Percentiles rank a stretch among this genome's conserved stretches.
Evolutionary conservation across 768 basidiomycete genomes (phyloP).

Genomic region (Macrolepiota fuliginosa): DNA sequence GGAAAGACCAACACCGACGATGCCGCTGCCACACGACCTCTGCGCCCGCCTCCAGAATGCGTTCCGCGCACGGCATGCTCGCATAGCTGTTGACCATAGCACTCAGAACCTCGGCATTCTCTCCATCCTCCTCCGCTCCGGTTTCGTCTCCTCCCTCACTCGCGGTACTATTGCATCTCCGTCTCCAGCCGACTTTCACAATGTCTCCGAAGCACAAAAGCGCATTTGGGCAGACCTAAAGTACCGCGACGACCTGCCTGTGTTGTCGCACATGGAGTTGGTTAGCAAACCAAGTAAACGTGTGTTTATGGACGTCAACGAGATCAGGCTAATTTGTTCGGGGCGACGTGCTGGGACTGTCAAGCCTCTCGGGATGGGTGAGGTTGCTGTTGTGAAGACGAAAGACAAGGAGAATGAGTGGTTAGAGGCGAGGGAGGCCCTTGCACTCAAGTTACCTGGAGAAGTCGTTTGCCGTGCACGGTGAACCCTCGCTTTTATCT

Average conservation of each 20-base stretch:
- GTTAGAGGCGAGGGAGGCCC: conserved; percentile 91
- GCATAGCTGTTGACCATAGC: conserved; percentile 76
- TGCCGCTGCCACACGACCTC: conserved; percentile 77
- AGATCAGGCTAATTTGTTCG: conserved; percentile 76
- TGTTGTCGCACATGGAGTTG: conserved; percentile 75
- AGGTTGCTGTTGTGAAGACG: conserved; percentile 84
- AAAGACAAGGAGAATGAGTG: conserved; percentile 72
- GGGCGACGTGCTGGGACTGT: conserved; percentile 81
- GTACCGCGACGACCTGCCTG: conserved; percentile 87
- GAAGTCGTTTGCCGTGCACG: conserved; percentile 85
- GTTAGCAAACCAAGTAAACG: conserved; percentile 83
- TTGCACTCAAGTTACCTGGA: conserved; percentile 72
- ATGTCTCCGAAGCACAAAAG: conserved; percentile 58
- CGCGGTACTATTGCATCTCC: conserved; percentile 71
- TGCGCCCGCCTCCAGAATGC: conserved; percentile 92
- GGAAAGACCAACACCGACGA: conserved; percentile 12
- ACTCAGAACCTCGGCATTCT: conserved; percentile 91
- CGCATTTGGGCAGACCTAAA: conserved; percentile 95
- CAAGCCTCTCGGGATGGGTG: conserved; percentile 86
- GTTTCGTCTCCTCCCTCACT: conserved; percentile 81
- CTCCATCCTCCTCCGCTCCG: conserved; percentile 86
- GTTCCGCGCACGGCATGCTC: conserved; percentile 80
- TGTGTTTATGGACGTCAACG: conserved; percentile 69
- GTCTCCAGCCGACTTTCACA: conserved; percentile 59
- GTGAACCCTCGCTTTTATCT: conserved; percentile 19